Evolutionary conservation across 176 grass and related monocot genomes (phyloP), one percentile per base, ranked within the genome.

Genomic region (Triticum turgidum): DNA sequence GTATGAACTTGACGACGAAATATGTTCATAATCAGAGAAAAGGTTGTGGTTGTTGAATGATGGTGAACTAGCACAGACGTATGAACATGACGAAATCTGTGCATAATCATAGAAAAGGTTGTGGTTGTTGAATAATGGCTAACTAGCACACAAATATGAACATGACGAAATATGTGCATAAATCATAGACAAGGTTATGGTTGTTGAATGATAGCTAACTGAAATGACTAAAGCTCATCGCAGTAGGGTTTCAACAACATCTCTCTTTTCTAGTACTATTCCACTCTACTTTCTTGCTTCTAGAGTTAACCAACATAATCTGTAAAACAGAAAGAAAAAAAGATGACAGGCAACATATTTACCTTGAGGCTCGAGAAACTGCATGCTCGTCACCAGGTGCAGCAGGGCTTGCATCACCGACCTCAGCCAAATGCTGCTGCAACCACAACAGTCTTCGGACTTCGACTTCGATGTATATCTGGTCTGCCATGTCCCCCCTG

Each of bases 401-500:
- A 52, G 73, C 45, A 24, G 93, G 92, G 85, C 97, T 96, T 80
- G 86, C 88, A 88, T 96, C 91, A 35, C 87, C 90, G 2, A 76
- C 84, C 78, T 99, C 97, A 66, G 69, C 82, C 52, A 99, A 94
- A 89, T 99, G 92, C 75, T 99, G 94, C n/a, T 94, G 85, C 81
- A 96, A 35, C 97, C 97, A 99, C 44, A 84, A 22, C 79, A 99
- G 74, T 67, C 97, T 91, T 54, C 94, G 86, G 76, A 91, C 70
- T 76, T 99, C 97, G 21, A 96, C 97, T 86, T 99, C 97, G 10
- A 99, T 91, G 47, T 99, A 99, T 86, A 99, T 99, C 85, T 94
- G 92, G 88, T 99, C 97, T 42, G 94, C 97, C 54, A 29, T 86
- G 14, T 94, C 94, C 37, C 97, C 97, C 88, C 65, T 93, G 87